Base-by-base conservation (phyloP, 306 rosid genomes). In the Hippophae gyantsensis region DNA sequence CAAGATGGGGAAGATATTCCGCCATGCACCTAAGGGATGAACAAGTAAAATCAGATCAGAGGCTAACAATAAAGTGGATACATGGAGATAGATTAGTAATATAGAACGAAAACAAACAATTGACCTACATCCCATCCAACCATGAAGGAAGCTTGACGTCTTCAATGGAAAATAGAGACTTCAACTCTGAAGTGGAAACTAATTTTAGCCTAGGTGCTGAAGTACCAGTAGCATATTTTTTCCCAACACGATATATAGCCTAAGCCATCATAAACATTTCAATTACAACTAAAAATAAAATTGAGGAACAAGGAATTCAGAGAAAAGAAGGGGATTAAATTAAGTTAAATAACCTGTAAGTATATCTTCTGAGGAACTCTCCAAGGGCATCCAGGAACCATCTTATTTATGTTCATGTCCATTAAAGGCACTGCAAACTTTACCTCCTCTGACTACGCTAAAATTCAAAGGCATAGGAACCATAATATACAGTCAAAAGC, bases 361-460 rank as follows among this genome's bases (percentile, higher is more conserved):
- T 78, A 82, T 77, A 89, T 93, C 85, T 72, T 93, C 70, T 84
- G 99, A 38, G 74, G 69, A 80, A 75, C 70, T 76, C 61, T 86
- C 97, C 99, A 93, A 13, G 95, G 86, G 75, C 85, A 89, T 47
- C 82, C 82, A 5, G 86, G 73, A 74, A 93, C 82, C 95, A 82
- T 86, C 78, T 82, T 82, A 76, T 93, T 89, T 61, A 93, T 84
- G 72, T 84, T 83, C 82, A 79, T 74, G 74, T 86, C 95, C 81
- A 82, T 69, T 60, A 93, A 75, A 64, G 97, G 97, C 66, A 93
- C 95, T 53, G 95, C 82, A 80, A 93, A 86, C 72, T 82, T 93
- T 63, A 88, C 97, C 78, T 93, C 99, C 77, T 77, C 90, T 67
- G 78, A 70, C 99, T 89, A 84, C 80, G 73, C 94, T 86, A 89